A percentile compares a stretch with the other conserved stretches of the same genome.
These are phyloP conservation scores for Dionaea muscipula DNA, from an alignment of 179 eudicot genomes.

Conservation along the genomic window DNA sequence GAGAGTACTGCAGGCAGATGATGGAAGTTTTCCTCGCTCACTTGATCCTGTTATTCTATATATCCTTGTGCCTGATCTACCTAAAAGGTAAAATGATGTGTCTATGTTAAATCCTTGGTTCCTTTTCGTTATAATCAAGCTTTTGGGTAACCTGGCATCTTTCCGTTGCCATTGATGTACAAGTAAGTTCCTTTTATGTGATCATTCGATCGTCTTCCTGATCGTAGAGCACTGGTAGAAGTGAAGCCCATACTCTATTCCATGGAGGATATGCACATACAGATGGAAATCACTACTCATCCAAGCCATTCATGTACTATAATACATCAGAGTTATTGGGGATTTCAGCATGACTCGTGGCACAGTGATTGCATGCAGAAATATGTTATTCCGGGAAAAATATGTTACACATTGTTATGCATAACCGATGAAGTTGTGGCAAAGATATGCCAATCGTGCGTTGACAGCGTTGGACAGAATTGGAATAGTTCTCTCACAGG, in stretches of 20 bases:
- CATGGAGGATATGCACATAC: slow-evolving; percentile 27
- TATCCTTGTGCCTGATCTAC: slow-evolving; percentile 77
- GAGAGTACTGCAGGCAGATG: slow-evolving; percentile 23
- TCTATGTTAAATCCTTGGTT: neutral
- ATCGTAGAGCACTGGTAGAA: slow-evolving; percentile 67
- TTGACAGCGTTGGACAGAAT: slow-evolving; percentile 11
- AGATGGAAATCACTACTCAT: slow-evolving; percentile 10
- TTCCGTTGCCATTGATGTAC: neutral
- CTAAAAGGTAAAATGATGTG: slow-evolving; percentile 47
- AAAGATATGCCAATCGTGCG: slow-evolving; percentile 30
- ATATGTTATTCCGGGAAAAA: slow-evolving; percentile 40
- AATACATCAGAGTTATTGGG: slow-evolving; percentile 35
- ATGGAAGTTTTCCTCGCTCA: slow-evolving; percentile 19
- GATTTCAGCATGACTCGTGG: slow-evolving; percentile 52
- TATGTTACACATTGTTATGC: slow-evolving; percentile 46
- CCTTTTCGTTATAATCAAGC: no score
- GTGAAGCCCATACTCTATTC: slow-evolving; percentile 69
- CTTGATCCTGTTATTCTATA: slow-evolving; percentile 47
- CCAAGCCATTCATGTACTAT: slow-evolving; percentile 13
- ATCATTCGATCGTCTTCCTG: neutral
- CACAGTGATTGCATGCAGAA: slow-evolving; percentile 52
- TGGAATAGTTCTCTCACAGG: slow-evolving; percentile 14
- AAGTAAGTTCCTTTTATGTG: neutral
- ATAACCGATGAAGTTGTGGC: slow-evolving; percentile 38
- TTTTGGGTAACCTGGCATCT: neutral